phyloP scores from a whole-genome alignment of 805 yeast species.

The Grigorovia transvaalensis region DNA sequence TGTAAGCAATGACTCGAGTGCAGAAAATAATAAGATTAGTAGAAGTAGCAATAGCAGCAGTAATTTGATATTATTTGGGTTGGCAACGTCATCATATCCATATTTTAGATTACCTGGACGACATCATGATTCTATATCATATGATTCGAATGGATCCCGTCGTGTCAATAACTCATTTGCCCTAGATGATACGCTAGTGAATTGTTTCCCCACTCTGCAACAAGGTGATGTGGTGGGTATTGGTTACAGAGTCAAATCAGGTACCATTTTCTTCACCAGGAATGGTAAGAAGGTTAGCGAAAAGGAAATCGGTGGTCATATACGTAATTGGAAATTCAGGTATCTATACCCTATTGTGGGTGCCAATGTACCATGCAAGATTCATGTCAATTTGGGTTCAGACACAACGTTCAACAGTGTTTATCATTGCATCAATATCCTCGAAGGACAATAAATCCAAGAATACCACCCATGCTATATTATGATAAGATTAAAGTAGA shows the following conservation, averaged over 20 bases:
- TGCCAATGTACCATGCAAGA: constrained; percentile 64
- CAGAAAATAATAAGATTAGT: not conserved
- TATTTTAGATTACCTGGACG: constrained; percentile 89
- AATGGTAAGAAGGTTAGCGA: constrained; percentile 86
- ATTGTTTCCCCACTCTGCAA: constrained; percentile 48
- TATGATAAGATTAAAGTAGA: no score
- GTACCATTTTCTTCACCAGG: constrained; percentile 85
- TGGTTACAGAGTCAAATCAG: constrained; percentile 74
- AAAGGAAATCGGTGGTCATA: constrained; percentile 69
- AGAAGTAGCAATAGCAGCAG: constrained; percentile 12
- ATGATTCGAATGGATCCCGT: constrained; percentile 76
- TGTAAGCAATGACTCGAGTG: constrained; percentile 2
- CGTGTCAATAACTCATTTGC: constrained; percentile 70
- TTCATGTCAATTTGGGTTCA: constrained; percentile 87
- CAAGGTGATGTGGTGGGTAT: constrained; percentile 91
- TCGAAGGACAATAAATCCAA: no score
- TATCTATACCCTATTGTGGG: constrained; percentile 85
- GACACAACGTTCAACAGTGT: no score
- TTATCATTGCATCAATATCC: no score
- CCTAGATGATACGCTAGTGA: constrained; percentile 34
- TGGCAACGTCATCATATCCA: constrained; percentile 85
- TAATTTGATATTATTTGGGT: constrained; percentile 60
- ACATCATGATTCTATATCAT: constrained; percentile 74
- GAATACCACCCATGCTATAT: no score
- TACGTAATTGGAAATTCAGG: constrained; percentile 58